phyloP scores from a whole-genome alignment of 1,284 basidiomycete genomes.

The Sporisorium iseilematis-ciliati region DNA sequence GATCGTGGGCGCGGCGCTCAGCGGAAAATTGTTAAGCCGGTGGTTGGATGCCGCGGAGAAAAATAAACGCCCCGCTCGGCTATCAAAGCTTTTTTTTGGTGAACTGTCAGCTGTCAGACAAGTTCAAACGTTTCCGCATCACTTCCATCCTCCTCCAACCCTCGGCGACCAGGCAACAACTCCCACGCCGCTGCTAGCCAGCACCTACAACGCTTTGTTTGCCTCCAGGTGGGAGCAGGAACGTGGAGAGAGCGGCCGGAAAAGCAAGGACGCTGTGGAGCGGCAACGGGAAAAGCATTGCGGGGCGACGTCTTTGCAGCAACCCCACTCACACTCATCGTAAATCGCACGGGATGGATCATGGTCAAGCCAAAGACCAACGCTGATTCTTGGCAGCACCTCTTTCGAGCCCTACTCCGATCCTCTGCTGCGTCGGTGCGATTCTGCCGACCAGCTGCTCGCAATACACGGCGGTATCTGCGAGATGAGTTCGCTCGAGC shows the following conservation, averaged over 20 bases:
- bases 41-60: not conserved
- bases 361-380: slow-evolving; percentile 8
- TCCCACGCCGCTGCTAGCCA: not conserved
- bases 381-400: slow-evolving; percentile 12
- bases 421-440: slow-evolving; percentile 38
- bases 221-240: slow-evolving; percentile 5
- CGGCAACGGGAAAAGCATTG: not conserved
- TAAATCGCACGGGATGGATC: slow-evolving; percentile 5
- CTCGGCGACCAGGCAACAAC: not conserved
- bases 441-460: slow-evolving; percentile 47
- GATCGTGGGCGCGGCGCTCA: too few species aligned
- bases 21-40: too few species aligned
- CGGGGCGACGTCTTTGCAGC: not conserved
- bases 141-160: not conserved
- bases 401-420: slow-evolving; percentile 38
- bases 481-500: slow-evolving; percentile 37
- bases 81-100: not conserved
- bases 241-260: not conserved
- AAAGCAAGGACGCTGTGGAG: not conserved
- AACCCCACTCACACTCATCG: not conserved
- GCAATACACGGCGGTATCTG: slow-evolving; percentile 49
- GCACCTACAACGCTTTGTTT: not conserved
- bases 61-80: not conserved
- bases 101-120: not conserved
- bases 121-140: not conserved